Base-by-base conservation (phyloP, 257 asterid species). In the Solanum arcanum region DNA sequence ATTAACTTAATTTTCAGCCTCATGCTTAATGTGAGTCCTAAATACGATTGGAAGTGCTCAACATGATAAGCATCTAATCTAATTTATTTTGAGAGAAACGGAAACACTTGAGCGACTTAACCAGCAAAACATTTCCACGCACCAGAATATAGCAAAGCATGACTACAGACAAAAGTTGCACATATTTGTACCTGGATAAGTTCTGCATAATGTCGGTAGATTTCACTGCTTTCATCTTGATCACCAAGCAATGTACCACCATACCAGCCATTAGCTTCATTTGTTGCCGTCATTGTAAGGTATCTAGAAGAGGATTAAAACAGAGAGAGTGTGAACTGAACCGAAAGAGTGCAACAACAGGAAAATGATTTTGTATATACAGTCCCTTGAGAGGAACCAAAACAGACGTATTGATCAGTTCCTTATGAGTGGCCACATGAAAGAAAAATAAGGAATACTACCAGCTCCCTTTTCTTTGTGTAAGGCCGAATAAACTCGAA, bases 261-360 rank as follows among this genome's bases (percentile, higher is more conserved):
- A 86, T 93, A 97, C 99, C 99, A 97, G 86, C 99, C 99, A 90
- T 94, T 95, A 64, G 97, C 89, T 91, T 96, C 98, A 31, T 96
- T 92, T 21, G 92, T 92, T 23, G 98, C 91, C 41, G 95, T 97
- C 98, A 95, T 93, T 84, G 98, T 96, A 44, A 93, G 91, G 91
- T 96, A 97, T 90, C 99, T 97, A 88, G 56, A 73, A 33, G 60
- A 85, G 73, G 68, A 41, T 68, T 81, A 62, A 62, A 86, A 14
- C 72, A 70, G 59, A 13, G 69, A 6, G 68, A 80, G 85, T 27
- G 27, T 27, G 37, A 81, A 81, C 18, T 81, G 69, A 81, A 81
- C 33, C 11, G 39, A 42, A 44, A 82, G 83, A 59, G 29, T 47
- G 11, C 18, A 8, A 78, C 25, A 44, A 80, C 39, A 9, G 68